These are phyloP conservation scores for Fusarium nanum DNA, from an alignment of 2,329 filamentous ascomycete species.

Conservation along the genomic window DNA sequence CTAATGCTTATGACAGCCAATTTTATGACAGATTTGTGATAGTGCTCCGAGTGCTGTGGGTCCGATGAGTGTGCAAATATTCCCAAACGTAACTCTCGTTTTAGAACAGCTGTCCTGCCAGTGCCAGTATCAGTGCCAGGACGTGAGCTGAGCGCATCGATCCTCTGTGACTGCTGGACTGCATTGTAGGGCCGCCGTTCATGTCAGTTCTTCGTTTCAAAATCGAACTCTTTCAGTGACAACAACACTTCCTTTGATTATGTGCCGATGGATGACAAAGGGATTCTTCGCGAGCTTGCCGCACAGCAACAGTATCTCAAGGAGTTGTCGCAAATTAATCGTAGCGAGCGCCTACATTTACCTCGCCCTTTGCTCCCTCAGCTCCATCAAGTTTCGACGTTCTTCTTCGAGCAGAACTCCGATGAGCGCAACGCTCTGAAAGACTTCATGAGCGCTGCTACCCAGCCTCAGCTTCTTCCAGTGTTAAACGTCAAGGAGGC, in stretches of 20 bases:
- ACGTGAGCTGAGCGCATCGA: background rate
- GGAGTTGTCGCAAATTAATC: background rate
- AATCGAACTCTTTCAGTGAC: background rate
- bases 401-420: background rate
- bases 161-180: rapidly evolving
- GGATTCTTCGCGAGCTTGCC: background rate
- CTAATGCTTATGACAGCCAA: background rate
- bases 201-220: background rate
- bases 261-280: too few species aligned
- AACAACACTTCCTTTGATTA: background rate
- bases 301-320: background rate
- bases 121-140: background rate
- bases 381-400: rapidly evolving
- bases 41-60: background rate
- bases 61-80: background rate
- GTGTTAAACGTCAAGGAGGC: background rate
- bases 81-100: background rate
- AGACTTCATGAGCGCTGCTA: background rate
- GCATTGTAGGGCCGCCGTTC: background rate
- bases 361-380: background rate
- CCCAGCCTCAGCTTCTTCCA: background rate
- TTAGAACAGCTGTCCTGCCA: background rate
- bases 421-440: background rate
- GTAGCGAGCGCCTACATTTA: rapidly evolving
- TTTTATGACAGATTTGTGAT: background rate